phyloP scores from a whole-genome alignment of 495 filamentous ascomycete species.

The Choiromyces venosus region DNA sequence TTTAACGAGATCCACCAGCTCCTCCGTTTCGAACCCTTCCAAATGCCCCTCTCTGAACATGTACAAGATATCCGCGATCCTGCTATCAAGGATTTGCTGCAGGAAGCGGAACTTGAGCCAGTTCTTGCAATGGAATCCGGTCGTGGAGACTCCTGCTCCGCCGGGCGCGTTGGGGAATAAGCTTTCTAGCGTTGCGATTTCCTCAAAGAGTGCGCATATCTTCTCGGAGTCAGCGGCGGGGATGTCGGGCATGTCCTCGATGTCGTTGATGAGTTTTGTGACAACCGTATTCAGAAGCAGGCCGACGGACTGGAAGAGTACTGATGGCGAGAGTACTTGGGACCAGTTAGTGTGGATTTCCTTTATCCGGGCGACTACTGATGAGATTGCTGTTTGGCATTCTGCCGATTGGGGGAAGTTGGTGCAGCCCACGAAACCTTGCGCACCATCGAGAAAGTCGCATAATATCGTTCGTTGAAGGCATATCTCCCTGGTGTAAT shows the following conservation, averaged over 20 bases:
- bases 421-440: conserved; percentile 60
- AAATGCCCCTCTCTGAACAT: conserved; percentile 83
- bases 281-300: conserved; percentile 73
- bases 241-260: conserved; percentile 81
- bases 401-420: conserved; percentile 58
- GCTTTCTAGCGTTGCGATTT: conserved; percentile 63
- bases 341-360: conserved; percentile 70
- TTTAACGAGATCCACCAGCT: conserved; percentile 80
- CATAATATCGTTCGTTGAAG: conserved; percentile 74
- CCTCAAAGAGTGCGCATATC: conserved; percentile 65
- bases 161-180: conserved; percentile 57
- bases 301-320: conserved; percentile 77
- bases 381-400: conserved; percentile 64
- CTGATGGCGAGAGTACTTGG: conserved; percentile 70
- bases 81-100: conserved; percentile 81
- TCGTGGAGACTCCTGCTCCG: conserved; percentile 53
- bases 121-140: conserved; percentile 68
- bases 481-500: conserved; percentile 82
- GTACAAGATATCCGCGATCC: conserved; percentile 79
- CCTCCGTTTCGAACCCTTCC: conserved; percentile 73
- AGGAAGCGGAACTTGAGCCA: conserved; percentile 92
- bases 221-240: conserved; percentile 78
- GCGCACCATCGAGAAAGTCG: conserved; percentile 75
- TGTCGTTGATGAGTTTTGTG: conserved; percentile 73
- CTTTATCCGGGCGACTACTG: conserved; percentile 62